A percentile compares a stretch with the other conserved stretches of the same genome.
phyloP scores from a whole-genome alignment of 1,284 basidiomycete genomes.

The Irpex rosettiformis region DNA sequence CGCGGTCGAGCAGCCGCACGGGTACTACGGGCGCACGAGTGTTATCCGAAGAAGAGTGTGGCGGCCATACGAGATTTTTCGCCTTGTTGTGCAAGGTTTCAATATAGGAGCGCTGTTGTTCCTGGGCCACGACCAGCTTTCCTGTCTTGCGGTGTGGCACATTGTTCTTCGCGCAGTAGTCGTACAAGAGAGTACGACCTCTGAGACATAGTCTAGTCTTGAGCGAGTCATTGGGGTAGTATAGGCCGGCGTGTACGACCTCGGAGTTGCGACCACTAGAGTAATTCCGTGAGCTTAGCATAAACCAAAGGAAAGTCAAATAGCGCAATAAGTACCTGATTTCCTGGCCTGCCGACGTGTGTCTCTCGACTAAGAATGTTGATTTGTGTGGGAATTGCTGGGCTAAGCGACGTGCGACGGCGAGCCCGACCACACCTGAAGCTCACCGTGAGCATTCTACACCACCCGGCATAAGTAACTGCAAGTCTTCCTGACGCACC shows the following conservation, averaged over 20 bases:
- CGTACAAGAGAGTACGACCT: constrained; percentile 84
- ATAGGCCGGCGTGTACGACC: constrained; percentile 88
- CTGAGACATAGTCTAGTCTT: constrained; percentile 88
- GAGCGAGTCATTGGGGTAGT: constrained; percentile 83
- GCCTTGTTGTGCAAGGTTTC: constrained; percentile 67
- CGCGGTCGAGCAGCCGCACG: constrained; percentile 66
- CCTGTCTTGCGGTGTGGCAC: constrained; percentile 77
- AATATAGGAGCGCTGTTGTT: constrained; percentile 68
- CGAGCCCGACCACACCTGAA: constrained; percentile 82
- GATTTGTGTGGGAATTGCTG: constrained; percentile 68
- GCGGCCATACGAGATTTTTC: constrained; percentile 47
- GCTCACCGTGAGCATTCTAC: neutral
- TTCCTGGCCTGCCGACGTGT: constrained; percentile 72
- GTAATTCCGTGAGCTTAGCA: neutral
- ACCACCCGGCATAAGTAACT: neutral
- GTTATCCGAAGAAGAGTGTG: constrained; percentile 28
- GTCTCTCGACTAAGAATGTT: constrained; percentile 85
- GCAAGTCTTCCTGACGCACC: constrained; percentile 40
- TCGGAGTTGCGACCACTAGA: constrained; percentile 90
- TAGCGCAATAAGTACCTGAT: constrained; percentile 55
- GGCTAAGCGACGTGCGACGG: constrained; percentile 77
- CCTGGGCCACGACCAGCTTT: constrained; percentile 83
- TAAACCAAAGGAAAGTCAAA: neutral
- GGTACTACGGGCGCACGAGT: constrained; percentile 44
- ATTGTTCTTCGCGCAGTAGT: constrained; percentile 61